Evolutionary conservation across 2,329 filamentous ascomycete species (phyloP).

Genomic region (Talaromyces piceae): DNA sequence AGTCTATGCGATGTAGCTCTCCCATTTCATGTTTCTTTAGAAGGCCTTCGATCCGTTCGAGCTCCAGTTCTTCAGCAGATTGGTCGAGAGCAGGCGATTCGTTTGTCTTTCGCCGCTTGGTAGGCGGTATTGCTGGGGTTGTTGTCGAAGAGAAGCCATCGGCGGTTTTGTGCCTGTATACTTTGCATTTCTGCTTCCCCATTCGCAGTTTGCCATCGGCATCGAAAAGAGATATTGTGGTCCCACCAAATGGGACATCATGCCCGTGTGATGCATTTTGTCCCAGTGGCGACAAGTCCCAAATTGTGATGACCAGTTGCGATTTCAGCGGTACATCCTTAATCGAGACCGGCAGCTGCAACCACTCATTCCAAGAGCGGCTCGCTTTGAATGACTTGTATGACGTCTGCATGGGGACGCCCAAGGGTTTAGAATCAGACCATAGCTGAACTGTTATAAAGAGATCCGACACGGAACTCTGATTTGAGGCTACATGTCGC

Average conservation of each 20-base stretch:
- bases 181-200: slow-evolving; percentile 80
- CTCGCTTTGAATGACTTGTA: slow-evolving; percentile 80
- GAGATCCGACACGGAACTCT: slow-evolving; percentile 75
- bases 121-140: slow-evolving; percentile 63
- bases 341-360: slow-evolving; percentile 77
- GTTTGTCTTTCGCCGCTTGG: slow-evolving; percentile 46
- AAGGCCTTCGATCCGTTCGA: slow-evolving; percentile 79
- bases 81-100: slow-evolving; percentile 39
- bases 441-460: slow-evolving; percentile 91
- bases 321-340: slow-evolving; percentile 73
- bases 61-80: slow-evolving; percentile 70
- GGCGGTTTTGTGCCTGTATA: slow-evolving; percentile 74
- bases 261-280: slow-evolving; percentile 63
- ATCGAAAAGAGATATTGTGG: slow-evolving; percentile 87
- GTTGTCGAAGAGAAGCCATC: slow-evolving; percentile 75
- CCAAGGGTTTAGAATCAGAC: slow-evolving; percentile 91
- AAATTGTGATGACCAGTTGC: slow-evolving; percentile 84
- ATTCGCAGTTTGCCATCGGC: slow-evolving; percentile 84
- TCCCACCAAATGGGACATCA: slow-evolving; percentile 86
- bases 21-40: slow-evolving; percentile 99
- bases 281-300: slow-evolving; percentile 82
- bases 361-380: slow-evolving; percentile 87
- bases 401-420: slow-evolving; percentile 82
- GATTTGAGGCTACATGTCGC: slow-evolving; percentile 79
- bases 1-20: slow-evolving; percentile 85